These are phyloP conservation scores for Nakaseomyces sp. DNA, from an alignment of 1,139 yeast species.

Conservation along the genomic window DNA sequence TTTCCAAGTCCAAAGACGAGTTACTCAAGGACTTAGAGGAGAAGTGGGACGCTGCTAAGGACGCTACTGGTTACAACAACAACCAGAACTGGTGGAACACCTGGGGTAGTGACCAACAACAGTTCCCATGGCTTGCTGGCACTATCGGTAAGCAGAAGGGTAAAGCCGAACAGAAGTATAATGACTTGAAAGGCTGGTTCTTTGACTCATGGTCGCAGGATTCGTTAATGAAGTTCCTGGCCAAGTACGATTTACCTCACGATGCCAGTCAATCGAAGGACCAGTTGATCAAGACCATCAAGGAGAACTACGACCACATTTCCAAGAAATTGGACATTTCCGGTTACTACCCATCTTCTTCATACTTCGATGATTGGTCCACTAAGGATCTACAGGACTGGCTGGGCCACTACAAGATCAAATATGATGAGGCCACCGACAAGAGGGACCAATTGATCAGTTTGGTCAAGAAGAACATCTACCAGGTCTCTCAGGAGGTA, in stretches of 20 bases:
- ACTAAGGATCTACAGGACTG: slow-evolving; percentile 39
- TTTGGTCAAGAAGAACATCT: slow-evolving; percentile 37
- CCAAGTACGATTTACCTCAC: slow-evolving; percentile 31
- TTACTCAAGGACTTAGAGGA: slow-evolving; percentile 27
- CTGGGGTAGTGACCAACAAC: slow-evolving; percentile 4
- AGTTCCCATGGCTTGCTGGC: slow-evolving; percentile 6
- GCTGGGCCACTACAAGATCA: slow-evolving; percentile 40
- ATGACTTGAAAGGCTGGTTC: slow-evolving; percentile 31
- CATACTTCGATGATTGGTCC: slow-evolving; percentile 44
- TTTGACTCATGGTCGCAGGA: slow-evolving; percentile 43
- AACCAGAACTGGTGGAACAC: slow-evolving; percentile 6
- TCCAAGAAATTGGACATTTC: slow-evolving; percentile 34
- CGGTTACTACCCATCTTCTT: slow-evolving; percentile 44
- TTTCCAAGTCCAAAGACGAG: slow-evolving; percentile 27
- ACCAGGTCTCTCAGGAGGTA: slow-evolving; percentile 33
- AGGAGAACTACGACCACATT: slow-evolving; percentile 35
- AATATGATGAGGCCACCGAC: slow-evolving; percentile 34
- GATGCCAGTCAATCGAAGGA: slow-evolving; percentile 31
- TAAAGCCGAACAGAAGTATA: not conserved
- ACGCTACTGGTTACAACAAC: slow-evolving; percentile 8
- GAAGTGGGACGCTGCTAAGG: slow-evolving; percentile 18
- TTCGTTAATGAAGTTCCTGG: slow-evolving; percentile 34
- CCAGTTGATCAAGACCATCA: slow-evolving; percentile 35
- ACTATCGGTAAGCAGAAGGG: slow-evolving; percentile 1
- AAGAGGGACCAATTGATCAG: slow-evolving; percentile 39